Conservation (phyloP, 441 rosid species). For the Monsonia emarginata region DNA sequence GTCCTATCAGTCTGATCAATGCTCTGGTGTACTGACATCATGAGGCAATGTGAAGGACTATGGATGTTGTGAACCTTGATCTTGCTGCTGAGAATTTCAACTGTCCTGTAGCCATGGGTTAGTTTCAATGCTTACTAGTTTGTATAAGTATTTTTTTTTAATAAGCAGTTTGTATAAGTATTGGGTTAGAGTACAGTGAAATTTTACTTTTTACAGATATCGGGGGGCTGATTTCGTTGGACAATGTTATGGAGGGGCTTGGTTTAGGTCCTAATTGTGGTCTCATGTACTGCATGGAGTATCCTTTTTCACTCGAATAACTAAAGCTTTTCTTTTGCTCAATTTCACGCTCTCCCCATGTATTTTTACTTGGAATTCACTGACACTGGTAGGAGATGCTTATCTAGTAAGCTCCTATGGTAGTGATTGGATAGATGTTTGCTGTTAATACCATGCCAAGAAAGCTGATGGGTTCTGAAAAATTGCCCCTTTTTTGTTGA, state of each 20-base stretch:
- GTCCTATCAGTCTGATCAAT: slow-evolving; percentile 64
- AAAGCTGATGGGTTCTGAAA: too few species aligned
- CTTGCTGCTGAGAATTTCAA: slow-evolving; percentile 85
- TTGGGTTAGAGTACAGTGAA: slow-evolving; percentile 2
- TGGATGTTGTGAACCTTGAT: slow-evolving; percentile 70
- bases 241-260: slow-evolving; percentile 84
- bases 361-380: background rate
- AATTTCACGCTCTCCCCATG: background rate
- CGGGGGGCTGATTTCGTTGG: slow-evolving; percentile 70
- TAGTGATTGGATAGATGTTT: background rate
- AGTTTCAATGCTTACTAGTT: slow-evolving; percentile 8
- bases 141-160: too few species aligned
- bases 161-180: background rate
- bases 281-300: slow-evolving; percentile 20
- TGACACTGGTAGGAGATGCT: background rate
- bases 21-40: slow-evolving; percentile 68
- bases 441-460: background rate
- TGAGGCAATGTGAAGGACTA: slow-evolving; percentile 46
- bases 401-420: background rate
- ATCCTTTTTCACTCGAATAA: background rate
- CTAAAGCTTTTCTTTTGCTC: background rate
- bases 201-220: slow-evolving; percentile 39
- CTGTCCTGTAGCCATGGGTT: slow-evolving; percentile 82
- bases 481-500: background rate
- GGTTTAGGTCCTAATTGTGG: slow-evolving; percentile 90